These are phyloP conservation scores for Ceratocystis lukuohia DNA, from an alignment of 2,329 filamentous ascomycete genomes.

Conservation along the genomic window DNA sequence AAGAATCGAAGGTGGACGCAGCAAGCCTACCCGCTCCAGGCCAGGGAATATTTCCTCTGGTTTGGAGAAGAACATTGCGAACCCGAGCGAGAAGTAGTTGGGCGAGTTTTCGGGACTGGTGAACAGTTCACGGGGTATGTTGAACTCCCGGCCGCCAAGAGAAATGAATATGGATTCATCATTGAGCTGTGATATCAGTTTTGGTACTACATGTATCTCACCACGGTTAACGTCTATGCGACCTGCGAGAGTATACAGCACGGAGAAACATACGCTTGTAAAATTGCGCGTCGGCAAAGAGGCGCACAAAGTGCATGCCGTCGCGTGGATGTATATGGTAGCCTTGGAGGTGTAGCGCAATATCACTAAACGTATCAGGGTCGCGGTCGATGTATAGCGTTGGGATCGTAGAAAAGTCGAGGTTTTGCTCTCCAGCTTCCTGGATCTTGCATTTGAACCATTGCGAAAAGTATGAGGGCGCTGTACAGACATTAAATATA, in stretches of 20 bases:
- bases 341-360: conserved; percentile 79
- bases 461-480: conserved; percentile 89
- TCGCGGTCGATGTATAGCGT: conserved; percentile 94
- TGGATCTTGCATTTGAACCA: conserved; percentile 79
- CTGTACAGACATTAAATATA: conserved; percentile 31
- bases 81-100: conserved; percentile 90
- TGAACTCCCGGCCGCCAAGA: conserved; percentile 76
- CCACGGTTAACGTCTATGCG: background rate
- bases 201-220: conserved; percentile 48
- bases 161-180: conserved; percentile 85
- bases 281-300: conserved; percentile 92
- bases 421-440: conserved; percentile 44
- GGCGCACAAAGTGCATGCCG: conserved; percentile 74
- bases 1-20: conserved; percentile 74
- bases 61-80: conserved; percentile 72
- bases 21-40: conserved; percentile 60
- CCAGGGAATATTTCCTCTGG: conserved; percentile 76
- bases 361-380: conserved; percentile 76
- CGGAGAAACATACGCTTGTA: conserved; percentile 53
- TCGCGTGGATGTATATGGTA: conserved; percentile 76
- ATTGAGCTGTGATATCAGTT: conserved; percentile 79
- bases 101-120: conserved; percentile 75
- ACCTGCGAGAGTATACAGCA: background rate
- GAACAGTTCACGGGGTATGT: conserved; percentile 81
- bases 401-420: conserved; percentile 37